Evolutionary conservation across 257 asterid genomes (phyloP), one percentile per base, ranked within the genome.

Genomic region (Capsicum pubescens): DNA sequence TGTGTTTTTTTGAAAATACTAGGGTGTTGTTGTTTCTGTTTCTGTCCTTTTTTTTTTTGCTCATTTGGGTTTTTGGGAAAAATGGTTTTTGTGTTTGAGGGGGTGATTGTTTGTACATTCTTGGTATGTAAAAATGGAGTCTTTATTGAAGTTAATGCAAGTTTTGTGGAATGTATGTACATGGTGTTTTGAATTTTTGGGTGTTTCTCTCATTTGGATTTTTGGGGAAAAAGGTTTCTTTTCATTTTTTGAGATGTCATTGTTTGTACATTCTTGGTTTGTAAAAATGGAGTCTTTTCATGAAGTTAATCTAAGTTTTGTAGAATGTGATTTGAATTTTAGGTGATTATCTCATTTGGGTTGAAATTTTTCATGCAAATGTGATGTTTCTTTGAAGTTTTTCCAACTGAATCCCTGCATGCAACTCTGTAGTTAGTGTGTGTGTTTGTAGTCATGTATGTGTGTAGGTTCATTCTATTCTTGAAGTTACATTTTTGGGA

Each of bases 331-430:
- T 9, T 82, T 46, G 42, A n/a, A 64, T 32, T 63, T 85, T 80
- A 60, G 67, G 63, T 55, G 79, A 21, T 77, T 63, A 21, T 3
- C 17, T 50, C 17, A 48, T 26, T 56, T 74, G 71, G 80, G 42
- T 69, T 58, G 32, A 74, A 26, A 26, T 3, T 4, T 82, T 67
- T 81, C 87, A 83, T 87, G 87, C 87, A 89, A 85, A 85, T 56
- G 70, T 36, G 76, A 15, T 76, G 76, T 85, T 35, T 32, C 12
- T 80, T 50, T 16, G 9, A 44, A 15, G 2, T 8, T 39, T 78
- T 80, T 56, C 55, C 36, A 80, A 61, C 74, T 15, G 19, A 7
- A 76, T 21, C 17, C 61, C 58, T 67, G 84, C 69, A 81, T 46
- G 66, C 32, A 58, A 48, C 3, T 79, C 52, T 81, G 76, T 32